phyloP scores from a whole-genome alignment of 2,329 filamentous ascomycete genomes.

The Daldinia sp. region DNA sequence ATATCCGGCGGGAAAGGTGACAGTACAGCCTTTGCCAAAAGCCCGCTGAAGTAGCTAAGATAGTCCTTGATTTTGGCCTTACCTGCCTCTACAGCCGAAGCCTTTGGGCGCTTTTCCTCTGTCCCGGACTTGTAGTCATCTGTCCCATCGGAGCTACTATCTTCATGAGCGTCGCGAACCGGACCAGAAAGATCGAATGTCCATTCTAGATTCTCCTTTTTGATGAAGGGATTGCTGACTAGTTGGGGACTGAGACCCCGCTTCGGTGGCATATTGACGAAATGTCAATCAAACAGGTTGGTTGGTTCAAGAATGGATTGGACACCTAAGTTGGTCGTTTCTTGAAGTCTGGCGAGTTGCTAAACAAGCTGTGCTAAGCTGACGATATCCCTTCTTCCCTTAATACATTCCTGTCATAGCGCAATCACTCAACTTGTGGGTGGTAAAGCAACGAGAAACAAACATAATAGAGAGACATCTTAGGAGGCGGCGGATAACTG shows the following conservation, averaged over 20 bases:
- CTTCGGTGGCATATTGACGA: constrained; percentile 49
- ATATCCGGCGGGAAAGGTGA: constrained; percentile 39
- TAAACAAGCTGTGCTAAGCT: background rate
- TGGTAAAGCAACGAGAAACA: background rate
- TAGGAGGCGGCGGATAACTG: background rate
- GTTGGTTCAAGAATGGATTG: background rate
- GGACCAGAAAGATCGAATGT: constrained; percentile 49
- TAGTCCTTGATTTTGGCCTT: constrained; percentile 55
- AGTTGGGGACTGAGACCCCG: constrained; percentile 52
- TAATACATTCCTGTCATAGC: background rate
- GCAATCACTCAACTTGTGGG: background rate
- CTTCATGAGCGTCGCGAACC: constrained; percentile 25
- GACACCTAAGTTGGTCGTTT: background rate
- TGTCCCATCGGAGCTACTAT: constrained; percentile 32
- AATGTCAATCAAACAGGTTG: background rate
- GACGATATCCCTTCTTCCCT: background rate
- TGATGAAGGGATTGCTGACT: constrained; percentile 61
- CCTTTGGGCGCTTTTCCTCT: constrained; percentile 40
- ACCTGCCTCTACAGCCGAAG: constrained; percentile 58
- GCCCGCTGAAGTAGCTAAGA: constrained; percentile 54
- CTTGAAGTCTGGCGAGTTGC: background rate
- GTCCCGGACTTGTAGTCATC: constrained; percentile 9
- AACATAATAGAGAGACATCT: background rate
- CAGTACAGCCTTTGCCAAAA: constrained; percentile 50
- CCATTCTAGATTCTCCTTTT: constrained; percentile 61